These are phyloP conservation scores for Yamadazyma akitaensis DNA, from an alignment of 805 yeast species.

Conservation along the genomic window DNA sequence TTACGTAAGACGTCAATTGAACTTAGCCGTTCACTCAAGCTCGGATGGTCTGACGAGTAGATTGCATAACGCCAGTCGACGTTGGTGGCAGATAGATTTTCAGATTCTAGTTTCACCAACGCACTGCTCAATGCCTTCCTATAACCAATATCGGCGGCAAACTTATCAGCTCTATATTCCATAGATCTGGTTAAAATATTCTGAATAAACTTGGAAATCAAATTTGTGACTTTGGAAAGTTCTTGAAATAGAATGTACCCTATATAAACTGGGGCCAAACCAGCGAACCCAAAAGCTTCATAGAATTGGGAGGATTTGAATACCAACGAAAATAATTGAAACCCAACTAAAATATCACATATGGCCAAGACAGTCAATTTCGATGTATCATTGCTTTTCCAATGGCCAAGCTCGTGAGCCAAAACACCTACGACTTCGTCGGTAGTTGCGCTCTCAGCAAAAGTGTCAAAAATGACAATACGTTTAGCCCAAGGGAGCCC, in stretches of 20 bases:
- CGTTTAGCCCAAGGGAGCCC: slow-evolving; percentile 96
- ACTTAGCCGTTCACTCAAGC: slow-evolving; percentile 4
- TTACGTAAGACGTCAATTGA: no score
- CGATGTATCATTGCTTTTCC: not conserved
- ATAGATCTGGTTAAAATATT: slow-evolving; percentile 4
- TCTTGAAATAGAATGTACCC: slow-evolving; percentile 4
- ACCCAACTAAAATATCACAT: not conserved
- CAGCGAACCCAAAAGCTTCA: slow-evolving; percentile 3
- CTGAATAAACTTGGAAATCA: not conserved
- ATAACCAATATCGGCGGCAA: slow-evolving; percentile 5
- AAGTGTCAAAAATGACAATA: slow-evolving; percentile 88
- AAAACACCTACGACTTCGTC: not conserved
- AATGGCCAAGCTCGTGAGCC: not conserved
- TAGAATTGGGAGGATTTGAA: not conserved
- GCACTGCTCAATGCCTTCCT: slow-evolving; percentile 1
- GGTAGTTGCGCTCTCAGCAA: slow-evolving; percentile 56
- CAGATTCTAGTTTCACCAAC: slow-evolving; percentile 2
- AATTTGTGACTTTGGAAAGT: not conserved
- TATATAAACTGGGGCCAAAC: slow-evolving; percentile 4
- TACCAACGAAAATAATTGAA: slow-evolving; percentile 6
- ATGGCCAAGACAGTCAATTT: not conserved
- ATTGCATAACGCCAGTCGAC: slow-evolving; percentile 8
- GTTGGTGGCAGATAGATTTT: slow-evolving; percentile 6
- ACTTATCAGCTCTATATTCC: slow-evolving; percentile 8
- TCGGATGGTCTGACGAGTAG: slow-evolving; percentile 7